Conservation (phyloP, 768 basidiomycete genomes). For the Hemileccinum rubropunctum region DNA sequence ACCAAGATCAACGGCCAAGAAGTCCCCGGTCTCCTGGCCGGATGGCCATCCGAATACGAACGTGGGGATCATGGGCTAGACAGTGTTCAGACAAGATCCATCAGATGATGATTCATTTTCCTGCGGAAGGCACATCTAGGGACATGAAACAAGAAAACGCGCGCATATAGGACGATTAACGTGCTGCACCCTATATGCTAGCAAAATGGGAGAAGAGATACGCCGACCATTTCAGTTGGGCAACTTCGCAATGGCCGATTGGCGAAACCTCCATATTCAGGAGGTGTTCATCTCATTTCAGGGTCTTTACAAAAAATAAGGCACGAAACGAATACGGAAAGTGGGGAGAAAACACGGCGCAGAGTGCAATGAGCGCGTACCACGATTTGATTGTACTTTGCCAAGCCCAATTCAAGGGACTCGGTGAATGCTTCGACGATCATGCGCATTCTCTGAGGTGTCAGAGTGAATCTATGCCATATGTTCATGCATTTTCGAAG, state of each 20-base stretch:
- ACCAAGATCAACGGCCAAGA: constrained; percentile 88
- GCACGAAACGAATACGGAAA: constrained; percentile 5
- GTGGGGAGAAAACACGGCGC: neutral
- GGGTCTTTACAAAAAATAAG: neutral
- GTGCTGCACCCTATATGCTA: neutral
- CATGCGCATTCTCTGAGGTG: constrained; percentile 91
- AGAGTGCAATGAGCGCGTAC: constrained; percentile 50
- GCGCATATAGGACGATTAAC: neutral
- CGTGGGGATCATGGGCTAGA: constrained; percentile 93
- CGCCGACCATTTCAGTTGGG: neutral
- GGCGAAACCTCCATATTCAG: neutral
- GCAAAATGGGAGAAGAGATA: neutral
- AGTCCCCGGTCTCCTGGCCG: constrained; percentile 86
- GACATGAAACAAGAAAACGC: neutral
- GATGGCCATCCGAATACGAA: constrained; percentile 96
- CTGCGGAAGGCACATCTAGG: neutral
- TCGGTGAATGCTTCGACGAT: constrained; percentile 97
- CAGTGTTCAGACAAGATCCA: neutral
- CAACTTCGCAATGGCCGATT: neutral
- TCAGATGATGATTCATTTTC: constrained; percentile 9
- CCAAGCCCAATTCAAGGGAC: constrained; percentile 80
- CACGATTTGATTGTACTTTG: constrained; percentile 81
- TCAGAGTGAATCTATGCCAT: constrained; percentile 70
- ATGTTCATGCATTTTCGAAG: neutral
- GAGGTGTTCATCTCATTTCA: constrained; percentile 2